Conservation (phyloP, 345 rosid genomes). For the Acer campestre region DNA sequence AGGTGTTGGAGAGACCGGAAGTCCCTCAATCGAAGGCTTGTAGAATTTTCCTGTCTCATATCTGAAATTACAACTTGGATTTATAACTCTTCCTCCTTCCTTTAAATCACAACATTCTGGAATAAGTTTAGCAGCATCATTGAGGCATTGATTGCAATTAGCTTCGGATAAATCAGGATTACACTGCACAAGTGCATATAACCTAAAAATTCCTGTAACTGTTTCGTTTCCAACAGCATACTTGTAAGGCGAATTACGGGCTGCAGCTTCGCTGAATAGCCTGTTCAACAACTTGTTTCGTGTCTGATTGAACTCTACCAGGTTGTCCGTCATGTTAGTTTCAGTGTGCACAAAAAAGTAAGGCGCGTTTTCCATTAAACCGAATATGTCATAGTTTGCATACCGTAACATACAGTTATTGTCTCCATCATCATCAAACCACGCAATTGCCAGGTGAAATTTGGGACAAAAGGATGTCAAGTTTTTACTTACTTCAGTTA, state of each 20-base stretch:
- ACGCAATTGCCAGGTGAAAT: not conserved
- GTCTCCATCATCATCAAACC: not conserved
- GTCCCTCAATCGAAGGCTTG: conserved; percentile 4
- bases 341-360: not conserved
- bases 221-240: conserved; percentile 38
- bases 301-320: conserved; percentile 20
- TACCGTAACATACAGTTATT: conserved; percentile 13
- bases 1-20: not conserved
- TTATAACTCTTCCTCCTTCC: conserved; percentile 4
- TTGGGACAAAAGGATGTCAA: conserved; percentile 5
- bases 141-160: conserved; percentile 35
- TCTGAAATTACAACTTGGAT: conserved; percentile 15
- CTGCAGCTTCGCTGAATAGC: conserved; percentile 28
- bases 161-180: conserved; percentile 42
- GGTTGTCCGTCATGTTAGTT: conserved; percentile 15
- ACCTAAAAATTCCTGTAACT: not conserved
- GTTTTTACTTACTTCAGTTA: not conserved
- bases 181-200: conserved; percentile 49
- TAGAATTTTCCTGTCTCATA: conserved; percentile 4
- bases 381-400: not conserved
- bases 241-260: conserved; percentile 37
- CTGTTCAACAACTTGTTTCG: conserved; percentile 20
- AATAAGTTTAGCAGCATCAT: not conserved
- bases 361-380: conserved; percentile 3
- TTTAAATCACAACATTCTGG: conserved; percentile 9